Conservation (phyloP, 2,329 filamentous ascomycete species). For the Phyllosticta citrichinensis region DNA sequence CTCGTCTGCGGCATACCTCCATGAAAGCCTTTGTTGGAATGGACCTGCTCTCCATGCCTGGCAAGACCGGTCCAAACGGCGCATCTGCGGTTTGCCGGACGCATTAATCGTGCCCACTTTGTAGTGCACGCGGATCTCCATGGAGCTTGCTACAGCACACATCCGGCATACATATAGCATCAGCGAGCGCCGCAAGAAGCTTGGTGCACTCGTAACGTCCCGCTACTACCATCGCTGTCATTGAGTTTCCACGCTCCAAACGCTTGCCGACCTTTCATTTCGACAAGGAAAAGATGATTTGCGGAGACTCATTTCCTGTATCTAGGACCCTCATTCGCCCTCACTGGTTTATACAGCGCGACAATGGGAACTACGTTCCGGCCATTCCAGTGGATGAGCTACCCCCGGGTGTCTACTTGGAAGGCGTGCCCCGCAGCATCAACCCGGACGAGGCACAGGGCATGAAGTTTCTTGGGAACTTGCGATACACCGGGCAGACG, state of each 20-base stretch:
- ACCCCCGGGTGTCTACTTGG: conserved; percentile 27
- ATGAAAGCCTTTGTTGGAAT: background rate
- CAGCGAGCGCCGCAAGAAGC: background rate
- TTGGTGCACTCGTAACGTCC: background rate
- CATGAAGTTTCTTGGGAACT: conserved; percentile 21
- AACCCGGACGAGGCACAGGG: conserved; percentile 19
- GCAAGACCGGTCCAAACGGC: background rate
- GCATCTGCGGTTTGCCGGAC: background rate
- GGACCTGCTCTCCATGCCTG: background rate
- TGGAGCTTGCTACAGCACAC: background rate
- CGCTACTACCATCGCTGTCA: background rate
- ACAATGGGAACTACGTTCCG: conserved; percentile 26
- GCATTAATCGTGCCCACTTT: background rate
- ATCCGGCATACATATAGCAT: background rate
- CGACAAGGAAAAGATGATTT: background rate
- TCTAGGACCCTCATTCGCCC: conserved; percentile 11
- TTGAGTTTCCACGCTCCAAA: background rate
- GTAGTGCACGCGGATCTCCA: background rate
- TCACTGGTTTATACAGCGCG: conserved; percentile 30
- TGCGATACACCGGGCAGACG: conserved; percentile 14
- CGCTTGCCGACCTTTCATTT: background rate
- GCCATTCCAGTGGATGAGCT: conserved; percentile 36
- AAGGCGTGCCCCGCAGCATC: conserved; percentile 27
- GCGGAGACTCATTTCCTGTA: background rate
- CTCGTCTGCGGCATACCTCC: background rate